Conservation (phyloP, 805 yeast species). For the Cephaloascus albidus region DNA sequence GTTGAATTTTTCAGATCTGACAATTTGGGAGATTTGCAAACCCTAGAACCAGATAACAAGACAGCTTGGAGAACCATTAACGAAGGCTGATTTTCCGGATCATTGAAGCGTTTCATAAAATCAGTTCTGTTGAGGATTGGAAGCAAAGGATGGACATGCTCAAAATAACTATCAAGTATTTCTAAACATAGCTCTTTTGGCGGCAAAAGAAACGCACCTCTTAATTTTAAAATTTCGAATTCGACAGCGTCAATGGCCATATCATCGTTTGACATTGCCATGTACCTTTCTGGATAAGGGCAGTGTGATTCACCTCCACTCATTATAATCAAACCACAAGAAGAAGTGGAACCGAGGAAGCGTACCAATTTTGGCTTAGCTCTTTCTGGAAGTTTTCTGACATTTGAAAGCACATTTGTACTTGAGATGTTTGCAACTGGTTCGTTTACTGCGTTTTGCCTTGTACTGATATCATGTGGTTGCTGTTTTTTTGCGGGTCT, state of each 20-base stretch:
- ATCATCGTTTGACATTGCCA: slow-evolving; percentile 7
- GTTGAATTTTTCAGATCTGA: slow-evolving; percentile 43
- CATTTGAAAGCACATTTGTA: not conserved
- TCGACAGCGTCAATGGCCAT: slow-evolving; percentile 46
- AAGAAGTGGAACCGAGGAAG: not conserved
- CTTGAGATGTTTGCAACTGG: not conserved
- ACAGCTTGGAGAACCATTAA: slow-evolving; percentile 60
- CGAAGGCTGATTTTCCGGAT: slow-evolving; percentile 51
- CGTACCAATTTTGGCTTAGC: not conserved
- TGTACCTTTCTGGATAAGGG: slow-evolving; percentile 1
- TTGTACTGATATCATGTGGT: too few relatives aligned
- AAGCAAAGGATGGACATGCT: slow-evolving; percentile 53
- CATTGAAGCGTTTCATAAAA: slow-evolving; percentile 49
- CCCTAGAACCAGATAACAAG: slow-evolving; percentile 58
- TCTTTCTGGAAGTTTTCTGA: not conserved
- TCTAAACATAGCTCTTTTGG: slow-evolving; percentile 47
- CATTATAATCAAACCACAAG: not conserved
- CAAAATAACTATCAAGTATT: slow-evolving; percentile 53
- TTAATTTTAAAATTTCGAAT: slow-evolving; percentile 48
- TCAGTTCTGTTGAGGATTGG: slow-evolving; percentile 58
- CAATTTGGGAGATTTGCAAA: slow-evolving; percentile 42
- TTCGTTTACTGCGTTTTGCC: too few relatives aligned
- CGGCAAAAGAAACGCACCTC: slow-evolving; percentile 70
- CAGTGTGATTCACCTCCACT: slow-evolving; percentile 1
- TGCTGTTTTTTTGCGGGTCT: not conserved